These are phyloP conservation scores for Flammula alnicola DNA, from an alignment of 1,284 basidiomycete species.

Conservation along the genomic window DNA sequence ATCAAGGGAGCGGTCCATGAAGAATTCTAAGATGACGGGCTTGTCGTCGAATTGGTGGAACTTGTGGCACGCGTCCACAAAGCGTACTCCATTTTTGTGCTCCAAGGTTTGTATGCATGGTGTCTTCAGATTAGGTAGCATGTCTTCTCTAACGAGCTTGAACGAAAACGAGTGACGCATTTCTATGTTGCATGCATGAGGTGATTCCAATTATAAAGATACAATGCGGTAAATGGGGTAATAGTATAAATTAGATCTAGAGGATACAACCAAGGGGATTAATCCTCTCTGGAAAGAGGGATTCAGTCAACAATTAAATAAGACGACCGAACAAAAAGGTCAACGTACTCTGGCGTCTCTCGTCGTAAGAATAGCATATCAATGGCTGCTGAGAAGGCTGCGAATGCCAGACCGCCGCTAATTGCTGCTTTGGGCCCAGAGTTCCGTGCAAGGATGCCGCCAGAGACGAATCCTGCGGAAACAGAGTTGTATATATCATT, in stretches of 20 bases:
- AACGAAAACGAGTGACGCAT: too few species aligned
- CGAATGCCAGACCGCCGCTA: constrained; percentile 87
- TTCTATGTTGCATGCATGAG: background rate
- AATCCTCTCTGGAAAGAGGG: constrained; percentile 40
- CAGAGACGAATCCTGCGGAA: constrained; percentile 73
- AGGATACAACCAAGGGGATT: constrained; percentile 21
- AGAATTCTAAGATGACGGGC: too few species aligned
- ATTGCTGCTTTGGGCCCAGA: constrained; percentile 84
- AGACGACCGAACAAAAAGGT: background rate
- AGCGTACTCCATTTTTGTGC: too few species aligned
- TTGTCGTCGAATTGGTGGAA: too few species aligned
- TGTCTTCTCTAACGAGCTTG: too few species aligned
- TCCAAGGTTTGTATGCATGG: too few species aligned
- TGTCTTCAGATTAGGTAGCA: too few species aligned
- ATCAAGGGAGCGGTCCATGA: too few species aligned
- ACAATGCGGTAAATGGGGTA: constrained; percentile 26
- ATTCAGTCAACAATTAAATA: constrained; percentile 4
- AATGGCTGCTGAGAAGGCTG: constrained; percentile 89
- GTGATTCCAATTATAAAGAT: constrained; percentile 31
- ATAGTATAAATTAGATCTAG: constrained; percentile 32
- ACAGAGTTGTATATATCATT: constrained; percentile 91
- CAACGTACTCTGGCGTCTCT: constrained; percentile 81
- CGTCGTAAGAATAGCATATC: constrained; percentile 85
- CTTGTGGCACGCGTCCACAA: too few species aligned
- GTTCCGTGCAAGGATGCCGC: constrained; percentile 83